Evolutionary conservation across 768 basidiomycete species (phyloP).

Genomic region (Tylopilus rubrobrunneus): DNA sequence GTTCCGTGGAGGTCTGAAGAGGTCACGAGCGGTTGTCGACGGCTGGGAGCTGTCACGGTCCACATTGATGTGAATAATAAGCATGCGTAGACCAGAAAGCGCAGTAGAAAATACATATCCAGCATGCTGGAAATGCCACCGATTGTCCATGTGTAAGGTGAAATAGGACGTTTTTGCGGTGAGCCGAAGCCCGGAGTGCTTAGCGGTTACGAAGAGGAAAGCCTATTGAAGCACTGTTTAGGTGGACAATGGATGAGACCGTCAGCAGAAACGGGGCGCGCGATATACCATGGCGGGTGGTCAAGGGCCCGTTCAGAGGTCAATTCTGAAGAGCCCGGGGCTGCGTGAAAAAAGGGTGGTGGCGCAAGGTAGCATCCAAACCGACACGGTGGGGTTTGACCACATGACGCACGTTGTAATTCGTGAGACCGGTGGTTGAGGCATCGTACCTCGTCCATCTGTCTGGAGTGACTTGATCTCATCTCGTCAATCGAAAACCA

Average conservation of each 20-base stretch:
- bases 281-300: neutral
- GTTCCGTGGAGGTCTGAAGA: neutral
- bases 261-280: neutral
- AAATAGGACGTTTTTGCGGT: conserved; percentile 2
- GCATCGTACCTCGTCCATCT: conserved; percentile 13
- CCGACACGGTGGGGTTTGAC: neutral
- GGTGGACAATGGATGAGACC: neutral
- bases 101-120: conserved; percentile 1
- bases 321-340: neutral
- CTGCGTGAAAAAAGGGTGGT: conserved; percentile 7
- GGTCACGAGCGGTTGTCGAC: neutral
- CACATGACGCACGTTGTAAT: conserved; percentile 4
- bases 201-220: neutral
- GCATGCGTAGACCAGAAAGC: neutral
- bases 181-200: neutral
- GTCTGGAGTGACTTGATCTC: conserved; percentile 13
- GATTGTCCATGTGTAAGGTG: conserved; percentile 6
- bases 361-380: neutral
- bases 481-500: conserved; percentile 13
- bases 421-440: conserved; percentile 2
- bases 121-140: conserved; percentile 16
- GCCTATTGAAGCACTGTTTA: neutral
- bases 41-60: neutral
- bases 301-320: neutral
- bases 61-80: conserved; percentile 1